Percentiles rank a stretch among this genome's conserved stretches.
Evolutionary conservation across 768 basidiomycete genomes (phyloP).

Genomic region (Suillus clintonianus): DNA sequence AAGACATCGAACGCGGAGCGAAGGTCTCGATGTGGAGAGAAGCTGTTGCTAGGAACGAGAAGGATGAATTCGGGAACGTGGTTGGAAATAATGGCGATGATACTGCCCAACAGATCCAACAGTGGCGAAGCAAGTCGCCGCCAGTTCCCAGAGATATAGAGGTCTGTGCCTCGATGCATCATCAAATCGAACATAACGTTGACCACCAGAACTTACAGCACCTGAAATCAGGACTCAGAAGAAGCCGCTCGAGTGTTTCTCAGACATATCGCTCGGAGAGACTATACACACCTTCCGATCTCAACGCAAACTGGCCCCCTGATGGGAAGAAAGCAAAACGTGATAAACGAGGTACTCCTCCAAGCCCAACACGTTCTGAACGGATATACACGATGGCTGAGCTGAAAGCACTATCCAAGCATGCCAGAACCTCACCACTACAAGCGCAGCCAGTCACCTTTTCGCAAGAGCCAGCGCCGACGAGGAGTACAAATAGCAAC

Average conservation of each 20-base stretch:
- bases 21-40: conserved; percentile 61
- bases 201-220: not conserved
- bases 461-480: conserved; percentile 12
- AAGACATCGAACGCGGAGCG: conserved; percentile 18
- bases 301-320: too few relatives aligned
- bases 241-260: conserved; percentile 20
- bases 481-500: conserved; percentile 16
- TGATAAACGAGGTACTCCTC: too few relatives aligned
- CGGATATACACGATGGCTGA: conserved; percentile 36
- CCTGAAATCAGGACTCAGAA: conserved; percentile 18
- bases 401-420: conserved; percentile 31
- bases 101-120: conserved; percentile 13
- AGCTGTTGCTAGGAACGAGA: conserved; percentile 45
- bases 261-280: conserved; percentile 28
- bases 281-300: conserved; percentile 20
- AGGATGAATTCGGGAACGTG: conserved; percentile 24
- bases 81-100: conserved; percentile 11
- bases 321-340: too few relatives aligned
- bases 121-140: conserved; percentile 7
- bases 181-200: not conserved
- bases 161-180: conserved; percentile 11
- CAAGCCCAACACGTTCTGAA: conserved; percentile 16
- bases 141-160: conserved; percentile 20
- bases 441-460: conserved; percentile 6
- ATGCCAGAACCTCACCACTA: conserved; percentile 24